phyloP scores from a whole-genome alignment of 306 rosid species.

The Vachellia pachyceras region DNA sequence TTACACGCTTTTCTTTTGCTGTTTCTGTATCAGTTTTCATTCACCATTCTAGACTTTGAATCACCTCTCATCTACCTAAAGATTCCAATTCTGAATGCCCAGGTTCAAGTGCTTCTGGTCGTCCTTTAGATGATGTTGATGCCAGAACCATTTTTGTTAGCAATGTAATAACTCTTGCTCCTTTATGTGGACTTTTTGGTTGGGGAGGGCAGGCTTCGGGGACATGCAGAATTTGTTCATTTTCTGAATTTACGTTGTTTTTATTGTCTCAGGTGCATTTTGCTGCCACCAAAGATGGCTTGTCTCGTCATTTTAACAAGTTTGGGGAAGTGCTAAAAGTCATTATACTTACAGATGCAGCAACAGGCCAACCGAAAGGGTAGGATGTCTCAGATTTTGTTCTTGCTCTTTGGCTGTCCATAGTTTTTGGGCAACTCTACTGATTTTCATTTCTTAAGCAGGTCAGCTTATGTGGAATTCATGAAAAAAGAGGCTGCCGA shows the following conservation, averaged over 20 bases:
- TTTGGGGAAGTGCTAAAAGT: slow-evolving; percentile 90
- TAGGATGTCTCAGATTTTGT: slow-evolving; percentile 44
- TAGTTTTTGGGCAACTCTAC: slow-evolving; percentile 10
- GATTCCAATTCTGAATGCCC: slow-evolving; percentile 32
- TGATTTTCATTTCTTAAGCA: slow-evolving; percentile 54
- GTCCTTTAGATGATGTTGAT: slow-evolving; percentile 81
- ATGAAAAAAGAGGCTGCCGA: slow-evolving; percentile 91
- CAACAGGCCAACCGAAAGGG: slow-evolving; percentile 94
- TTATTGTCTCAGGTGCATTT: slow-evolving; percentile 76
- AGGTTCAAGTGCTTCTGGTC: slow-evolving; percentile 65
- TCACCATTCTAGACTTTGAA: slow-evolving; percentile 4
- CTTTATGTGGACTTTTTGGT: slow-evolving; percentile 16
- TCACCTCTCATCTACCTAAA: slow-evolving; percentile 10
- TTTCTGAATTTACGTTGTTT: slow-evolving; percentile 23
- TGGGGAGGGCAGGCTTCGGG: slow-evolving; percentile 26
- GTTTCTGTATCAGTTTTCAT: background rate
- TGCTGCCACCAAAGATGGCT: slow-evolving; percentile 91
- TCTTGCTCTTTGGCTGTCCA: slow-evolving; percentile 19
- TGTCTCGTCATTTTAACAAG: slow-evolving; percentile 86
- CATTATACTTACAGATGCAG: slow-evolving; percentile 72
- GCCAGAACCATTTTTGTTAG: slow-evolving; percentile 88
- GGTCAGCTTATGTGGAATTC: slow-evolving; percentile 95
- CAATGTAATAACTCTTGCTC: slow-evolving; percentile 68
- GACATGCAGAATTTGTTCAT: slow-evolving; percentile 36
- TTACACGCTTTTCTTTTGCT: slow-evolving; percentile 17